phyloP scores from a whole-genome alignment of 2,329 filamentous ascomycete genomes.

The Venturia nashicola region DNA sequence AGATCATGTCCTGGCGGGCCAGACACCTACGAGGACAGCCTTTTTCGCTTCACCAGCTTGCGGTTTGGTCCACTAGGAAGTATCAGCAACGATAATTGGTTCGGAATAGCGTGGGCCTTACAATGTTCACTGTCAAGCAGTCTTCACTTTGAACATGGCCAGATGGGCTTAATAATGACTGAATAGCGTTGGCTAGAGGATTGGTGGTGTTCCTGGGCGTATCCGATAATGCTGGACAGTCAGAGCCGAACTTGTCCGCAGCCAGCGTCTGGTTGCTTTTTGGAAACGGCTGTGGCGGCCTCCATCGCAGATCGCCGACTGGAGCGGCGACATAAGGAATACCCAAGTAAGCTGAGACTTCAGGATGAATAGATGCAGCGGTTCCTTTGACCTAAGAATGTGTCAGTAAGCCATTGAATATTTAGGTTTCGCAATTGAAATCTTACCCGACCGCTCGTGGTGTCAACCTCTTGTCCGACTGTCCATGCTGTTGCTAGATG shows the following conservation, averaged over 20 bases:
- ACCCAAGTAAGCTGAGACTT: conserved; percentile 10
- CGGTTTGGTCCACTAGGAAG: conserved; percentile 17
- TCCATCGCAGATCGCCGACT: conserved; percentile 6
- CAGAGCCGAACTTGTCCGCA: conserved; percentile 5
- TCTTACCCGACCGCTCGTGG: conserved; percentile 4
- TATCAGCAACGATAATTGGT: neutral
- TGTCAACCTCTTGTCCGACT: conserved; percentile 5
- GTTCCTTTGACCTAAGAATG: neutral
- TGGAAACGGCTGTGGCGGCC: conserved; percentile 5
- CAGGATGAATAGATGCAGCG: neutral
- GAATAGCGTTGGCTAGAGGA: neutral
- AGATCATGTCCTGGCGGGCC: conserved; percentile 18
- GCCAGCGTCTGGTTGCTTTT: neutral
- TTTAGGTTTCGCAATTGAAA: neutral
- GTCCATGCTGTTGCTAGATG: neutral
- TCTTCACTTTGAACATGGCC: conserved; percentile 18
- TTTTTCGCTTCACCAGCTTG: conserved; percentile 16
- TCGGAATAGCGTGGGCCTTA: neutral
- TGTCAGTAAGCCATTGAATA: neutral
- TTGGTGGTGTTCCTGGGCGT: neutral
- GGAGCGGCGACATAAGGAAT: conserved; percentile 7
- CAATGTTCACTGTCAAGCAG: conserved; percentile 20
- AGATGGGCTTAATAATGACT: conserved; percentile 5
- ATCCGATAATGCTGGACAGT: conserved; percentile 3
- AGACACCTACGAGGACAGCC: conserved; percentile 29